Evolutionary conservation across 768 basidiomycete species (phyloP).

Genomic region (Boletus vinaceobasis): DNA sequence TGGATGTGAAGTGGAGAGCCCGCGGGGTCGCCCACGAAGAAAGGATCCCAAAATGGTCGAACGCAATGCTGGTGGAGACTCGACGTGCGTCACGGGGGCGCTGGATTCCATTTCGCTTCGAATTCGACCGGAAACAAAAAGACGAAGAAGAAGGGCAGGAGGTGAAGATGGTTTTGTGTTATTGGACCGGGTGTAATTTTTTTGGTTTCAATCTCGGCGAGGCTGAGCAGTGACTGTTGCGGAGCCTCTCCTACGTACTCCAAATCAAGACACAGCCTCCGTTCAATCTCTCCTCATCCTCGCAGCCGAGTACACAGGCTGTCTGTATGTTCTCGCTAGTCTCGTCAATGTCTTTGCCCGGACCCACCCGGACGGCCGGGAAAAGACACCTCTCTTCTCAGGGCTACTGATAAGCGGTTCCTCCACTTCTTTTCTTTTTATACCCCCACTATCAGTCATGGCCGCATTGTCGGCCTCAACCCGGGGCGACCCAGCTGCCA

Average conservation of each 20-base stretch:
- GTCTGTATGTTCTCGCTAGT: too few species aligned
- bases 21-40: conserved; percentile 66
- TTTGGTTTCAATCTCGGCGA: conserved; percentile 16
- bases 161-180: background rate
- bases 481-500: conserved; percentile 17
- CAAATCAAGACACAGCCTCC: conserved; percentile 12
- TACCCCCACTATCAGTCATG: background rate
- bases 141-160: background rate
- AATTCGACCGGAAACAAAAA: background rate
- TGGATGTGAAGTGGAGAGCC: conserved; percentile 57
- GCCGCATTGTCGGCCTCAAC: conserved; percentile 5
- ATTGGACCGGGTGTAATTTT: background rate
- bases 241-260: background rate
- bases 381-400: too few species aligned
- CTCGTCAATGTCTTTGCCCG: too few species aligned
- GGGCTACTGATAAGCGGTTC: too few species aligned
- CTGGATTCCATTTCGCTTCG: conserved; percentile 9
- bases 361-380: too few species aligned
- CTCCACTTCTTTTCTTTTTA: too few species aligned
- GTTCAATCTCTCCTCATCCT: background rate
- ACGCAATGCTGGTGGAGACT: conserved; percentile 39
- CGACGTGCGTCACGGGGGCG: conserved; percentile 13
- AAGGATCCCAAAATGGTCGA: conserved; percentile 68
- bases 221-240: conserved; percentile 6
- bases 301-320: too few species aligned